Evolutionary conservation across 169 alveolate species (phyloP), one percentile per base, ranked within the genome.

Genomic region (Hepatocystis sp.): DNA sequence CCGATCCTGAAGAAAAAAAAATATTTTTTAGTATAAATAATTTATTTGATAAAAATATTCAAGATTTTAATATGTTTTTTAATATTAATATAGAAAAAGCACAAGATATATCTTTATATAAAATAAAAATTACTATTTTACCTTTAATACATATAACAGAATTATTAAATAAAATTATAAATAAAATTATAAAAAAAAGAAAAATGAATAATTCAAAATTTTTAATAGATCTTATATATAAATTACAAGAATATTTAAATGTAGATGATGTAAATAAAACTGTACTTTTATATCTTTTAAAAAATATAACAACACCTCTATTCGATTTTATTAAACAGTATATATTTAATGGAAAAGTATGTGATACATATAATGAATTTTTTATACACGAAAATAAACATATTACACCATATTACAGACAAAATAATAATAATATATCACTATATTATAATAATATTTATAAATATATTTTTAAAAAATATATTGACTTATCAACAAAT

Each of bases 301-400:
- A 76, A 58, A 76, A 76, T 76, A 58, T 76, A n/a, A 76, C 88
- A 36, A 76, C 76, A 4, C 88, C 88, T 5, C 13, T 76, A 34
- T 76, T 76, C 27, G 88, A 76, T 63, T 76, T 76, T 56, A 76
- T 76, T 21, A 76, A 76, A 76, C 56, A 76, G 56, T 76, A 76
- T 63, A 76, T 76, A 3, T 76, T 58, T 27, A 46, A 76, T 36
- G 88, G 88, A 11, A 76, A 76, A 21, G 88, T 76, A 11, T 58
- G 58, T 8, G 88, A 76, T 39, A 76, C 60, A 46, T 49, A 58
- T 58, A 76, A 49, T 58, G 88, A 76, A 58, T 76, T 76, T 28
- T 76, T 76, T 36, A 76, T 76, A 46, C 88, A 76, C 46, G 88
- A 76, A 30, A 76, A 76, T 76, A 76, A 51, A 36, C 67, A 76